Evolutionary conservation across 164 flowering plant genomes (phyloP), one percentile per base, ranked within the genome.

Genomic region (Taxillus chinensis): DNA sequence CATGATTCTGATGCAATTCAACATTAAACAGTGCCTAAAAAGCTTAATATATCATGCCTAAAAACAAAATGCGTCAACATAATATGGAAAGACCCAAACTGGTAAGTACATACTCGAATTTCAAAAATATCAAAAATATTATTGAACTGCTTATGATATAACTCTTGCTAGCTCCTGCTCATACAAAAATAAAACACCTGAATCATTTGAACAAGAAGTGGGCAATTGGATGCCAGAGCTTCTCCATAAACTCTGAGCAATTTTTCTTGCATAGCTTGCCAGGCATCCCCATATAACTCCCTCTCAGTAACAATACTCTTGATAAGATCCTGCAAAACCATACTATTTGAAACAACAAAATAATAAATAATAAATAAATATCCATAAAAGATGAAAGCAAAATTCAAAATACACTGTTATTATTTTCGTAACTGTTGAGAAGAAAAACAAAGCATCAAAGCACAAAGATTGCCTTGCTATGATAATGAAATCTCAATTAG

Each of bases 161-260:
- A 27, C 27, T 27, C 27, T 27, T 27, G 27, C 27, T 27, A 27
- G 27, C 27, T 27, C 27, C 27, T 27, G 27, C 27, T 27, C 50
- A 37, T 55, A 66, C 41, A 48, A 63, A 41, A 41, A 71, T 38
- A 3, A 58, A 45, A 39, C 53, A 86, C 89, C 85, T 89, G 91
- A 68, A 93, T 78, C 80, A 83, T 79, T 70, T 80, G 86, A 57
- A 85, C 86, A 74, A 93, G 85, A 55, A 65, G 71, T 46, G 69
- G 66, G 78, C 83, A 82, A 67, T 74, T 80, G 51, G 99, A 84
- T 42, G 93, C 82, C 62, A 87, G 79, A 56, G 96, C 95, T 81
- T 86, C 87, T 46, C 60, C 77, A 75, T 87, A 90, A 42, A 90
- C 59, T 46, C 41, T 65, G 45, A 89, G 65, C 76, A 89, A 70